Evolutionary conservation across 306 rosid genomes (phyloP).

Genomic region (Acacia confusa): DNA sequence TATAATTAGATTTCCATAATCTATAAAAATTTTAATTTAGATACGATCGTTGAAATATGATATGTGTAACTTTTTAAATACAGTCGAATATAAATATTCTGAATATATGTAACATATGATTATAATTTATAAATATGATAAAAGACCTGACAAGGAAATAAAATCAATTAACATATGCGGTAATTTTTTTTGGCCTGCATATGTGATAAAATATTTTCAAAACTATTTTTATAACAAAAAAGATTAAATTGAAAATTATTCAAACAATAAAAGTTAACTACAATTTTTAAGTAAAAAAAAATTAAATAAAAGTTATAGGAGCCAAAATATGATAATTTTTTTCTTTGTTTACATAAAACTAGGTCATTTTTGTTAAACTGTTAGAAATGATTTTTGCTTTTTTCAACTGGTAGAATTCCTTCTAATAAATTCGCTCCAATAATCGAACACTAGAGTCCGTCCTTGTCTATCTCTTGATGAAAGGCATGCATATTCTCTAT

Average conservation of each 20-base stretch:
- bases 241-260: not conserved
- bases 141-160: not conserved
- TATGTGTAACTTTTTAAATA: too few relatives aligned
- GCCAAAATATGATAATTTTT: not conserved
- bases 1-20: not conserved
- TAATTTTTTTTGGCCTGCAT: not conserved
- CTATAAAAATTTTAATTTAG: not conserved
- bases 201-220: not conserved
- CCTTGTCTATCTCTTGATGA: not conserved
- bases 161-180: not conserved
- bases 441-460: too few relatives aligned
- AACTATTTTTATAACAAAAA: not conserved
- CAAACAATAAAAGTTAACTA: not conserved
- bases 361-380: not conserved
- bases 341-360: not conserved
- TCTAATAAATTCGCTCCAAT: not conserved
- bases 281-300: not conserved
- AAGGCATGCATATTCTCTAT: too few relatives aligned
- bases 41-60: too few relatives aligned
- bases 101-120: not conserved
- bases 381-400: not conserved
- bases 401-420: conserved; percentile 20
- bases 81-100: not conserved
- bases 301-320: not conserved
- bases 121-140: too few relatives aligned